Evolutionary conservation across 192 early-diverging fungal genomes (phyloP).

Genomic region (Umbelopsis ramanniana): DNA sequence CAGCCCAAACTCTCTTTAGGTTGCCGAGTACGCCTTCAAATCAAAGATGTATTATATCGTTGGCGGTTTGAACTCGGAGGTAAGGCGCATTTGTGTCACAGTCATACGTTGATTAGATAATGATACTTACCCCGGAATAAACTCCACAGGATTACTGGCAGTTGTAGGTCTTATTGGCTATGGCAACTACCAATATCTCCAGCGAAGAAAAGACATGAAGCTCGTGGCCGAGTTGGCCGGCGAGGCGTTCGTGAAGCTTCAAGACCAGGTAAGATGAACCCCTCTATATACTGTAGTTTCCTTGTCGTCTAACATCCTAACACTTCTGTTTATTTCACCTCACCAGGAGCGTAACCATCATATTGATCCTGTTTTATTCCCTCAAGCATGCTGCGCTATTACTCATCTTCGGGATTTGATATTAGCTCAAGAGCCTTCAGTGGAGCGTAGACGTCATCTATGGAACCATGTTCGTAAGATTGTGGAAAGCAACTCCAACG

Average conservation of each 20-base stretch:
- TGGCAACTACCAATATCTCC: constrained; percentile 36
- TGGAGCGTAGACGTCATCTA: constrained; percentile 46
- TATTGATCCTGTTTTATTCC: constrained; percentile 56
- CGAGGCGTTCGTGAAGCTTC: constrained; percentile 47
- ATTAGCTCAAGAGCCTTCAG: constrained; percentile 39
- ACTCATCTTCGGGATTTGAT: constrained; percentile 64
- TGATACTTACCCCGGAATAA: not conserved
- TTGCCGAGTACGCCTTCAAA: not conserved
- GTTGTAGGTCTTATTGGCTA: constrained; percentile 9
- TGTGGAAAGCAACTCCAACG: constrained; percentile 62
- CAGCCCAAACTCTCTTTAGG: constrained; percentile 12
- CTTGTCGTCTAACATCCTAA: not conserved
- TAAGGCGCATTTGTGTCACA: not conserved
- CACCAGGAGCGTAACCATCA: constrained; percentile 58
- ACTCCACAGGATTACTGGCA: not conserved
- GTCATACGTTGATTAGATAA: not conserved
- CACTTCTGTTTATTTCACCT: not conserved
- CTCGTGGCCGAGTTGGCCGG: constrained; percentile 50
- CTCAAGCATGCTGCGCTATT: constrained; percentile 33
- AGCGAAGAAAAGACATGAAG: constrained; percentile 37
- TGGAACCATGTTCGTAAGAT: constrained; percentile 61
- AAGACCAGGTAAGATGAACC: constrained; percentile 36
- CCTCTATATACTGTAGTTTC: not conserved
- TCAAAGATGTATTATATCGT: constrained; percentile 16
- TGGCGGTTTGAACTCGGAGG: constrained; percentile 22